phyloP scores from a whole-genome alignment of 2,329 filamentous ascomycete species.

The Penicillium sp. region DNA sequence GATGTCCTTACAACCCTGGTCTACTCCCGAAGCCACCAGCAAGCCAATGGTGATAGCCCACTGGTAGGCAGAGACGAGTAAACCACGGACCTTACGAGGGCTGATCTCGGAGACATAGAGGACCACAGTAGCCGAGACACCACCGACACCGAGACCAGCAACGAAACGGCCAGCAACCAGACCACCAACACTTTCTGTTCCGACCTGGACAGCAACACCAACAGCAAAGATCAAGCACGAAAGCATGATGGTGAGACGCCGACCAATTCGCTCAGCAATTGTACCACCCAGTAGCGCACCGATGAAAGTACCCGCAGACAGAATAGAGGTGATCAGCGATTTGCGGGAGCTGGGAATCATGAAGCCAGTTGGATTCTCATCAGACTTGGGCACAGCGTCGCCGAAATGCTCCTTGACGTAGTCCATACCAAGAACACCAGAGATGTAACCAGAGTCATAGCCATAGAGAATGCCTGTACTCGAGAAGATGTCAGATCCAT shows the following conservation, averaged over 20 bases:
- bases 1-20: conserved; percentile 63
- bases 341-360: conserved; percentile 44
- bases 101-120: conserved; percentile 79
- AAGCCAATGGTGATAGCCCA: conserved; percentile 77
- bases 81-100: conserved; percentile 67
- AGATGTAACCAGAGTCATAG: conserved; percentile 54
- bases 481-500: not conserved
- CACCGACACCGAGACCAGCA: conserved; percentile 71
- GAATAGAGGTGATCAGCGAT: conserved; percentile 66
- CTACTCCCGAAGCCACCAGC: conserved; percentile 65
- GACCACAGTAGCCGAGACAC: conserved; percentile 72
- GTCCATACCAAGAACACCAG: conserved; percentile 46
- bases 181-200: conserved; percentile 48
- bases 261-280: conserved; percentile 65
- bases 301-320: conserved; percentile 72
- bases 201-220: conserved; percentile 62
- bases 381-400: conserved; percentile 26
- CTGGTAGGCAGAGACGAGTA: conserved; percentile 72
- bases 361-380: conserved; percentile 30
- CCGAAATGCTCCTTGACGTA: conserved; percentile 42
- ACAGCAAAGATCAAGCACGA: conserved; percentile 66
- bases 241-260: conserved; percentile 57
- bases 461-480: conserved; percentile 14
- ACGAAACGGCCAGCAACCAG: conserved; percentile 68
- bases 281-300: conserved; percentile 71